Conservation (phyloP, 768 basidiomycete species). For the Ramaria rubella region DNA sequence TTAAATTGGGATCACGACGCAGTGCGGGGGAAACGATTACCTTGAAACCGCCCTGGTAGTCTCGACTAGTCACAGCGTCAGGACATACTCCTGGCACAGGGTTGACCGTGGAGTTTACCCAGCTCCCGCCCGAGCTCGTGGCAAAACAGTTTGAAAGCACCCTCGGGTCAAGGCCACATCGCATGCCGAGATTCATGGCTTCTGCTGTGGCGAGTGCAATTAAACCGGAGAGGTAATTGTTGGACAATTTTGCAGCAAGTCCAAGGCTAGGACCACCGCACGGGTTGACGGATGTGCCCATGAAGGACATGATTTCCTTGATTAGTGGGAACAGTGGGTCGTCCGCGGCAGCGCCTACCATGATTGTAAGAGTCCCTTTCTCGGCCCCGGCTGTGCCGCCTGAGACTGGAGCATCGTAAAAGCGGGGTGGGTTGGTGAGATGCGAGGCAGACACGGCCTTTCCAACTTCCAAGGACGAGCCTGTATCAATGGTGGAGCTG, state of each 20-base stretch:
- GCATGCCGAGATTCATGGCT: slow-evolving; percentile 15
- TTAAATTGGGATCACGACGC: not conserved
- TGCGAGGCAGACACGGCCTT: slow-evolving; percentile 4
- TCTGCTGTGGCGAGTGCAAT: slow-evolving; percentile 14
- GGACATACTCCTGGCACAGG: slow-evolving; percentile 14
- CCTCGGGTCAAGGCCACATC: slow-evolving; percentile 7
- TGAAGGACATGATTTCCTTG: slow-evolving; percentile 1
- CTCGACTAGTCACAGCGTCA: slow-evolving; percentile 10
- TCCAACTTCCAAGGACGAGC: slow-evolving; percentile 10
- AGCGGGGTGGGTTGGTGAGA: not conserved
- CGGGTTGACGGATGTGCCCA: slow-evolving; percentile 8
- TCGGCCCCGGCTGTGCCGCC: slow-evolving; percentile 10
- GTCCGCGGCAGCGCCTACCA: slow-evolving; percentile 5
- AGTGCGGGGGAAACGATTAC: not conserved
- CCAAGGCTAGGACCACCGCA: slow-evolving; percentile 7
- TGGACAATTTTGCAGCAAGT: slow-evolving; percentile 11
- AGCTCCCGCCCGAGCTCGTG: slow-evolving; percentile 9
- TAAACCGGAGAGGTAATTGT: slow-evolving; percentile 13
- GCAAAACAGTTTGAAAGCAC: slow-evolving; percentile 9
- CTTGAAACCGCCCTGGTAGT: slow-evolving; percentile 13
- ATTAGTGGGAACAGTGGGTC: slow-evolving; percentile 4
- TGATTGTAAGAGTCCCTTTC: slow-evolving; percentile 8
- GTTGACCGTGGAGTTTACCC: slow-evolving; percentile 11
- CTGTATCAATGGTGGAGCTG: slow-evolving; percentile 12
- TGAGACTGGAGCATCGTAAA: slow-evolving; percentile 8